Conservation (phyloP, 768 basidiomycete species). For the Termitomyces sp. region DNA sequence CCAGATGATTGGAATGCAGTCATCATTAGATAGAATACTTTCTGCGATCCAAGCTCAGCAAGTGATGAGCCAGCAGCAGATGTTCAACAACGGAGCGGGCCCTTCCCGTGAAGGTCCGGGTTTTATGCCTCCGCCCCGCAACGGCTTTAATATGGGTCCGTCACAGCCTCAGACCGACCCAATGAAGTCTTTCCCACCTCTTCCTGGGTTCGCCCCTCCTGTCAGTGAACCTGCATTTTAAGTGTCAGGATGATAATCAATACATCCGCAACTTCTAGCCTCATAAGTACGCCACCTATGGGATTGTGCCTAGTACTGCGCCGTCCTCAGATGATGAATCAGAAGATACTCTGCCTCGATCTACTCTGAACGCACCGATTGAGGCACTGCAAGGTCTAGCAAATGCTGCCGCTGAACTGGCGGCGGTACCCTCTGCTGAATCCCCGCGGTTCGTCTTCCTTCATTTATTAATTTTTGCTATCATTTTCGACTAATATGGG, state of each 20-base stretch:
- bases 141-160: slow-evolving; percentile 32
- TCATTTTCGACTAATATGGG: slow-evolving; percentile 3
- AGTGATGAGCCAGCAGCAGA: slow-evolving; percentile 27
- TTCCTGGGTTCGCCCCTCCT: slow-evolving; percentile 90
- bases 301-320: slow-evolving; percentile 78
- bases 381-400: slow-evolving; percentile 92
- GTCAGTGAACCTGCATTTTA: slow-evolving; percentile 34
- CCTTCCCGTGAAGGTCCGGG: slow-evolving; percentile 24
- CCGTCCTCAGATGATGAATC: slow-evolving; percentile 90
- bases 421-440: slow-evolving; percentile 66
- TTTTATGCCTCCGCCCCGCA: slow-evolving; percentile 29
- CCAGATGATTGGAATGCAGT: slow-evolving; percentile 94
- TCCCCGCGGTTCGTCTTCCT: slow-evolving; percentile 45
- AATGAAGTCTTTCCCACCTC: slow-evolving; percentile 62
- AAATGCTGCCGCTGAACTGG: slow-evolving; percentile 92
- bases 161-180: slow-evolving; percentile 27
- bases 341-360: slow-evolving; percentile 80
- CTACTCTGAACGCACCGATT: slow-evolving; percentile 85
- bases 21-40: slow-evolving; percentile 79
- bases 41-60: slow-evolving; percentile 50
- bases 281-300: slow-evolving; percentile 88
- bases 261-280: slow-evolving; percentile 39
- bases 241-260: slow-evolving; percentile 5
- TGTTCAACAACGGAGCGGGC: slow-evolving; percentile 27
- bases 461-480: slow-evolving; percentile 1